A percentile compares a stretch with the other conserved stretches of the same genome.
Conservation (phyloP, 345 rosid genomes). For the Sisymbrium altissimum region DNA sequence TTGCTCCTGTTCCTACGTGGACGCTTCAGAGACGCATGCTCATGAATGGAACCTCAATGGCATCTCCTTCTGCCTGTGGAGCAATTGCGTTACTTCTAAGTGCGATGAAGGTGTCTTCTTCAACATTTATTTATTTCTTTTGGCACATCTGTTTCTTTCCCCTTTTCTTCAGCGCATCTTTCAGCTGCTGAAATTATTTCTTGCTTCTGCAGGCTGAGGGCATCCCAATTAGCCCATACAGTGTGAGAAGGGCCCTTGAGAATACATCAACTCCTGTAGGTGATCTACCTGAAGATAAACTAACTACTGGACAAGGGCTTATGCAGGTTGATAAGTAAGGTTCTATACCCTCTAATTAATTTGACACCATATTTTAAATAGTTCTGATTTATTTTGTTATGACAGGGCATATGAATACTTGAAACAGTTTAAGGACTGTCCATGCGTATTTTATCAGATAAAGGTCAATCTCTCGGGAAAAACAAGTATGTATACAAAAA, state of each 20-base stretch:
- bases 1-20: slow-evolving; percentile 99
- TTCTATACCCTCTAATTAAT: slow-evolving; percentile 17
- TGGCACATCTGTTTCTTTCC: slow-evolving; percentile 3
- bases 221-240: slow-evolving; percentile 80
- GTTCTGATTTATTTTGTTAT: slow-evolving; percentile 27
- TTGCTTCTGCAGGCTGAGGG: slow-evolving; percentile 62
- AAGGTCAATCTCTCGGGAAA: slow-evolving; percentile 76
- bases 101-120: slow-evolving; percentile 78
- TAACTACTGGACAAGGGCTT: slow-evolving; percentile 93
- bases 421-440: slow-evolving; percentile 47
- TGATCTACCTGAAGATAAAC: slow-evolving; percentile 70
- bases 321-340: slow-evolving; percentile 93
- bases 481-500: slow-evolving; percentile 52
- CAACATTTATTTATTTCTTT: slow-evolving; percentile 15
- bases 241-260: slow-evolving; percentile 85
- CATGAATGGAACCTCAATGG: slow-evolving; percentile 99
- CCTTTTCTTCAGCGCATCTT: slow-evolving; percentile 13
- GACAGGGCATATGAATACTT: slow-evolving; percentile 84
- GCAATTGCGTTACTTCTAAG: slow-evolving; percentile 89
- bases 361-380: slow-evolving; percentile 20
- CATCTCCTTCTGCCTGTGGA: slow-evolving; percentile 99
- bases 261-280: slow-evolving; percentile 78
- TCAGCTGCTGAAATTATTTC: slow-evolving; percentile 21
- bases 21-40: slow-evolving; percentile 97
- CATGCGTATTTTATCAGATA: slow-evolving; percentile 68